Percentiles rank a stretch among this genome's conserved stretches.
Evolutionary conservation across 1,139 yeast genomes (phyloP).

Genomic region (Zygosaccharomyces sapae): DNA sequence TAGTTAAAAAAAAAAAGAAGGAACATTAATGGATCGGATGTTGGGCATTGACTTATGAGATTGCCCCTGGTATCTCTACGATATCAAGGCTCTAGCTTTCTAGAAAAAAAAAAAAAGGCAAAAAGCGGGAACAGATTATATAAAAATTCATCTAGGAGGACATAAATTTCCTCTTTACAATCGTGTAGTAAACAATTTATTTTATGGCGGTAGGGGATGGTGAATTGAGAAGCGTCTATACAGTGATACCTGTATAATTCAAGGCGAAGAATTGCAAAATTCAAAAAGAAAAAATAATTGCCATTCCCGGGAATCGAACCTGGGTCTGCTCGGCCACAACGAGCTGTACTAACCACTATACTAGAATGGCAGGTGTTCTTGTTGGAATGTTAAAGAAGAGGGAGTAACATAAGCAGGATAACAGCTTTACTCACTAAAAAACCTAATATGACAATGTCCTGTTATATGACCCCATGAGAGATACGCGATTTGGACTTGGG

Average conservation of each 20-base stretch:
- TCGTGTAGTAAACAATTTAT: not conserved
- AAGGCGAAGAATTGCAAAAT: not conserved
- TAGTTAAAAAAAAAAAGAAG: not conserved
- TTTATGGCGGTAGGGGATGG: not conserved
- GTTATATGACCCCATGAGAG: too few species aligned
- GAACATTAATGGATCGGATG: not conserved
- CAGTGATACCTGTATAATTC: too few species aligned
- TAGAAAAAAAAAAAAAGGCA: not conserved
- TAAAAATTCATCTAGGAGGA: not conserved
- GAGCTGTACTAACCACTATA: slow-evolving; percentile 45
- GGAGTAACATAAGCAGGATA: too few species aligned
- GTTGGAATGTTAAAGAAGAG: too few species aligned
- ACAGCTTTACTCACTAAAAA: too few species aligned
- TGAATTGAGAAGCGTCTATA: too few species aligned
- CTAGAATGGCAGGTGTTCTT: slow-evolving; percentile 38
- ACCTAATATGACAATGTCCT: too few species aligned
- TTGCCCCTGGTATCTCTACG: not conserved
- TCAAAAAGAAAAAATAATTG: slow-evolving; percentile 18
- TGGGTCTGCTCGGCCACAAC: slow-evolving; percentile 46
- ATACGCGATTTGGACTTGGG: too few species aligned
- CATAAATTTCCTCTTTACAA: not conserved
- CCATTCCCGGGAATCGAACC: slow-evolving; percentile 46
- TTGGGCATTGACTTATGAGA: not conserved
- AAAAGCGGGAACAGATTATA: not conserved
- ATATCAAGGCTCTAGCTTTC: not conserved